Conservation (phyloP, 495 filamentous ascomycete genomes). For the Penicillium crystallinum region DNA sequence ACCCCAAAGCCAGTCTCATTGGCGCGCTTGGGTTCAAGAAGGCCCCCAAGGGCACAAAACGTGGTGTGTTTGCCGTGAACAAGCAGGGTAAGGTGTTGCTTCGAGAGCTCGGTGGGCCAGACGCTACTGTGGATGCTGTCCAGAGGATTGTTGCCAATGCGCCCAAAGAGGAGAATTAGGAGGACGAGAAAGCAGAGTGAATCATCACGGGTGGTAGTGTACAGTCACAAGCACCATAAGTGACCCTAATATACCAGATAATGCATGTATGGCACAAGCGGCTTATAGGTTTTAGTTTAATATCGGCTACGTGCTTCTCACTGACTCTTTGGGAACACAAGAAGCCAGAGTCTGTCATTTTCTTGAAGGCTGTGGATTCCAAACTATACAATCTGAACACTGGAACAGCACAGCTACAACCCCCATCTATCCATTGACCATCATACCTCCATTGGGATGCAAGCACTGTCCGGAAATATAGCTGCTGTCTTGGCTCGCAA, state of each 20-base stretch:
- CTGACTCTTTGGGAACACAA: not conserved
- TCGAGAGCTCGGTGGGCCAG: conserved; percentile 41
- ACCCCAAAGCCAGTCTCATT: conserved; percentile 66
- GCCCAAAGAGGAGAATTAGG: not conserved
- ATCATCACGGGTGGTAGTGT: not conserved
- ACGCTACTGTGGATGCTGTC: conserved; percentile 45
- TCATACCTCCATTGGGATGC: conserved; percentile 63
- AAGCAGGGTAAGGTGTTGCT: conserved; percentile 54
- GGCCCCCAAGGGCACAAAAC: conserved; percentile 63
- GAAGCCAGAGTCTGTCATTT: not conserved
- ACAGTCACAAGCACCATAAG: not conserved
- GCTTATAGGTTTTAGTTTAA: not conserved
- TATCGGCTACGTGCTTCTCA: not conserved
- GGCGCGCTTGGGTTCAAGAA: conserved; percentile 73
- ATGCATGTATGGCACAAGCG: not conserved
- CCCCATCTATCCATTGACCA: conserved; percentile 51
- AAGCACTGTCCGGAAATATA: conserved; percentile 56
- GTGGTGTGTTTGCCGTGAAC: conserved; percentile 83
- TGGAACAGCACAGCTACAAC: not conserved
- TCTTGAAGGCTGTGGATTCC: not conserved
- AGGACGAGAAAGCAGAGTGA: conserved; percentile 1
- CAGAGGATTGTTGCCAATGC: conserved; percentile 28
- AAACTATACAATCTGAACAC: not conserved
- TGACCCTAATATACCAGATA: conserved; percentile 2
- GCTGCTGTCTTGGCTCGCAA: conserved; percentile 70